Evolutionary conservation across 768 basidiomycete genomes (phyloP).

Genomic region (Polyporus arcularius): DNA sequence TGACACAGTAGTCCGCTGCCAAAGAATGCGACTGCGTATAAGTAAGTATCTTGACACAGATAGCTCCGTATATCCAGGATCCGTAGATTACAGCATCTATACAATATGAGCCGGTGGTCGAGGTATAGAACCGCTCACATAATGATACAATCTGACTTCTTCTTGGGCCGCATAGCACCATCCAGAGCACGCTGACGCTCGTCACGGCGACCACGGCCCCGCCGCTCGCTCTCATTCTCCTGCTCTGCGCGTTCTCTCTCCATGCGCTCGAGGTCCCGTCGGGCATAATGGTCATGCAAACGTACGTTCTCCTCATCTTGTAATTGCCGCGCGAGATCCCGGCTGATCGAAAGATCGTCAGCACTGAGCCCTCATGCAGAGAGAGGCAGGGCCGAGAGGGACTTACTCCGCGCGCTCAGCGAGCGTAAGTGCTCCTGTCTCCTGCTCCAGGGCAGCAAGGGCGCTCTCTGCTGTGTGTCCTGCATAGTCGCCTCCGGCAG

Average conservation of each 20-base stretch:
- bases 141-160: slow-evolving; percentile 28
- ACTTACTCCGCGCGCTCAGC: slow-evolving; percentile 66
- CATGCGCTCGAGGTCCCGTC: slow-evolving; percentile 35
- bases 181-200: slow-evolving; percentile 13
- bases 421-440: slow-evolving; percentile 38
- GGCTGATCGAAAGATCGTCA: slow-evolving; percentile 39
- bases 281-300: slow-evolving; percentile 37
- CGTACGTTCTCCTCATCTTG: slow-evolving; percentile 78
- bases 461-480: slow-evolving; percentile 69
- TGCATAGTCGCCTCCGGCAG: slow-evolving; percentile 80
- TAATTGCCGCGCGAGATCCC: slow-evolving; percentile 69
- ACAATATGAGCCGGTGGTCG: too few species aligned
- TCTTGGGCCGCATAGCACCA: slow-evolving; percentile 13
- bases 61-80: too few species aligned
- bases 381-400: background rate
- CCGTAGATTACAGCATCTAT: too few species aligned
- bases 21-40: too few species aligned
- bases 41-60: too few species aligned
- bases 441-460: slow-evolving; percentile 49
- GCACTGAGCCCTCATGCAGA: background rate
- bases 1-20: too few species aligned
- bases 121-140: slow-evolving; percentile 17
- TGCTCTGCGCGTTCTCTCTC: slow-evolving; percentile 28
- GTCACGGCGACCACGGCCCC: background rate
- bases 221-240: slow-evolving; percentile 1